A percentile compares a stretch with the other conserved stretches of the same genome.
phyloP scores from a whole-genome alignment of 768 basidiomycete genomes.

The Rubroboletus pulcherrimus region DNA sequence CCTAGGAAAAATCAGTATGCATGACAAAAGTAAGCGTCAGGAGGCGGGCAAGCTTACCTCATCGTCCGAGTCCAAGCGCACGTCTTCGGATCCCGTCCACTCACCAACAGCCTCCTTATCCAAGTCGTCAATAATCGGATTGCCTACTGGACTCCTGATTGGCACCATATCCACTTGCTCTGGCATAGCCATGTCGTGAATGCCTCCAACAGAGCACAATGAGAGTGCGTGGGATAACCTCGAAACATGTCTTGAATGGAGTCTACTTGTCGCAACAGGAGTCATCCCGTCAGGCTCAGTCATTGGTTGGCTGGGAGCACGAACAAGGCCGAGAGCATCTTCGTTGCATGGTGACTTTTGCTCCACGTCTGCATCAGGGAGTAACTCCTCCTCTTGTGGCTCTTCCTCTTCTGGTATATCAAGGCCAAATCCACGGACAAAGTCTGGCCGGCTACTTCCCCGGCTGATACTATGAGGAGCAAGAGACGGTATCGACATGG shows the following conservation, averaged over 20 bases:
- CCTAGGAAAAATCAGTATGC: slow-evolving; percentile 20
- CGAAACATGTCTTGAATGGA: slow-evolving; percentile 70
- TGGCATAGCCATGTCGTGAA: slow-evolving; percentile 33
- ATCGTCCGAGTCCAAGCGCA: slow-evolving; percentile 57
- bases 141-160: slow-evolving; percentile 30
- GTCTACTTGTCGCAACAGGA: slow-evolving; percentile 46
- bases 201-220: slow-evolving; percentile 56
- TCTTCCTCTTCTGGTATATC: slow-evolving; percentile 78
- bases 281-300: slow-evolving; percentile 40
- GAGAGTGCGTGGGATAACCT: slow-evolving; percentile 66
- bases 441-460: slow-evolving; percentile 64
- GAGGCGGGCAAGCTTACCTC: slow-evolving; percentile 46
- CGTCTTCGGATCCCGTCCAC: slow-evolving; percentile 83
- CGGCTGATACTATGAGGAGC: slow-evolving; percentile 40
- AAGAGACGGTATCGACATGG: slow-evolving; percentile 42
- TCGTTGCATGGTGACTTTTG: slow-evolving; percentile 39
- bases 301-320: slow-evolving; percentile 24
- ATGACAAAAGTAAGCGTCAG: neutral
- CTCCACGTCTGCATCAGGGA: slow-evolving; percentile 27
- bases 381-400: slow-evolving; percentile 44
- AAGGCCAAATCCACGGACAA: slow-evolving; percentile 73
- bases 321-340: slow-evolving; percentile 22
- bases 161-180: slow-evolving; percentile 30
- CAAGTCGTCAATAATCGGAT: slow-evolving; percentile 33
- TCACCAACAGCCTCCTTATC: slow-evolving; percentile 50